Conservation (phyloP, 2,329 filamentous ascomycete genomes). For the Pyrenophora graminea region DNA sequence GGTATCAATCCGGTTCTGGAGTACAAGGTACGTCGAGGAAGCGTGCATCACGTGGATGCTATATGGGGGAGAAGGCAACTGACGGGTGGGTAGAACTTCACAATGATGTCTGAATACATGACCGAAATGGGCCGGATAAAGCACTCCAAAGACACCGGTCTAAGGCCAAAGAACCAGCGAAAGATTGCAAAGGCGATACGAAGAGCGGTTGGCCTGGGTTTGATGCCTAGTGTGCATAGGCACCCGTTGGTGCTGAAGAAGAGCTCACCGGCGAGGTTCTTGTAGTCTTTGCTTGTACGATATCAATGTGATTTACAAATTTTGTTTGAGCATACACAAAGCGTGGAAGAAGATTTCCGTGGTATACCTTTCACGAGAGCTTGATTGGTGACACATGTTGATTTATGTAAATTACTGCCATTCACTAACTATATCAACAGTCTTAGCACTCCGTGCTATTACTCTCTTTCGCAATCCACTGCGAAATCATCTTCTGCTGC, state of each 20-base stretch:
- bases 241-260: slow-evolving; percentile 64
- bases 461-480: slow-evolving; percentile 33
- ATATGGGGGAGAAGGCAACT: neutral
- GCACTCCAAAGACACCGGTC: slow-evolving; percentile 72
- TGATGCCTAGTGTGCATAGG: slow-evolving; percentile 87
- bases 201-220: slow-evolving; percentile 82
- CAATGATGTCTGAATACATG: slow-evolving; percentile 87
- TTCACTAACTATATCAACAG: neutral
- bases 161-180: slow-evolving; percentile 87
- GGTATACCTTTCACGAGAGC: no score
- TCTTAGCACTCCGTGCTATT: slow-evolving; percentile 4
- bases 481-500: slow-evolving; percentile 39
- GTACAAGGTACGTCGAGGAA: slow-evolving; percentile 70
- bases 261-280: slow-evolving; percentile 28
- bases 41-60: slow-evolving; percentile 19
- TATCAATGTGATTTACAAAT: neutral
- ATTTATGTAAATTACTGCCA: neutral
- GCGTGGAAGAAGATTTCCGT: no score
- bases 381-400: no score
- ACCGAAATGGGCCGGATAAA: slow-evolving; percentile 84
- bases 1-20: slow-evolving; percentile 79
- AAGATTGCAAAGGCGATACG: slow-evolving; percentile 92
- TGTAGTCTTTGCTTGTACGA: slow-evolving; percentile 12
- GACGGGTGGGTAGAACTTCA: slow-evolving; percentile 71
- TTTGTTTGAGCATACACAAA: no score